phyloP scores from a whole-genome alignment of 768 basidiomycete species.

The Auriculariales sp. region DNA sequence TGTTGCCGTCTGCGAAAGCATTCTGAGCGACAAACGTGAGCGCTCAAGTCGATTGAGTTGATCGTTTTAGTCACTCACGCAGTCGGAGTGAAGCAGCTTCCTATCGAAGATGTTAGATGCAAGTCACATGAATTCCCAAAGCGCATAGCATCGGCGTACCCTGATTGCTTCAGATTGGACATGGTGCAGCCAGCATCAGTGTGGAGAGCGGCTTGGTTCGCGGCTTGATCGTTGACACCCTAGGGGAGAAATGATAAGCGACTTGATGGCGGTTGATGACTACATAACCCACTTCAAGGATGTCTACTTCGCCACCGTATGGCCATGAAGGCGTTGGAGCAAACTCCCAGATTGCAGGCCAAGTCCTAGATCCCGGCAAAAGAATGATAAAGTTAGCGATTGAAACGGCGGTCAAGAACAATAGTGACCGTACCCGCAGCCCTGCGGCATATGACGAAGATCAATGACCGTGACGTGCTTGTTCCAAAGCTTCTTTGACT shows the following conservation, averaged over 20 bases:
- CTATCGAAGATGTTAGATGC: too few species aligned
- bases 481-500: constrained; percentile 35
- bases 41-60: constrained; percentile 12
- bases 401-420: background rate
- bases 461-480: constrained; percentile 43
- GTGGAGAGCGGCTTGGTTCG: constrained; percentile 41
- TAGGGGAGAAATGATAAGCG: constrained; percentile 9
- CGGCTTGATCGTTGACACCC: constrained; percentile 39
- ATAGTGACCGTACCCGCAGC: constrained; percentile 31
- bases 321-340: background rate
- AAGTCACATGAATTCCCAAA: too few species aligned
- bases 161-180: too few species aligned
- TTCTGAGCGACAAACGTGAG: constrained; percentile 22
- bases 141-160: too few species aligned
- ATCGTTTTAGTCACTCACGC: too few species aligned
- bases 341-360: constrained; percentile 8
- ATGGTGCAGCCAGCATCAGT: constrained; percentile 28
- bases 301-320: constrained; percentile 3
- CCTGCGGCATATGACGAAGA: constrained; percentile 44
- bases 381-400: background rate
- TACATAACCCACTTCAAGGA: background rate
- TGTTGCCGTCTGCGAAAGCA: constrained; percentile 20
- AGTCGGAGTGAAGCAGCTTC: too few species aligned
- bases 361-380: background rate
- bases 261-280: background rate